A percentile compares a stretch with the other conserved stretches of the same genome.
phyloP scores from a whole-genome alignment of 1,284 basidiomycete species.

The Boletus chippewaensis region DNA sequence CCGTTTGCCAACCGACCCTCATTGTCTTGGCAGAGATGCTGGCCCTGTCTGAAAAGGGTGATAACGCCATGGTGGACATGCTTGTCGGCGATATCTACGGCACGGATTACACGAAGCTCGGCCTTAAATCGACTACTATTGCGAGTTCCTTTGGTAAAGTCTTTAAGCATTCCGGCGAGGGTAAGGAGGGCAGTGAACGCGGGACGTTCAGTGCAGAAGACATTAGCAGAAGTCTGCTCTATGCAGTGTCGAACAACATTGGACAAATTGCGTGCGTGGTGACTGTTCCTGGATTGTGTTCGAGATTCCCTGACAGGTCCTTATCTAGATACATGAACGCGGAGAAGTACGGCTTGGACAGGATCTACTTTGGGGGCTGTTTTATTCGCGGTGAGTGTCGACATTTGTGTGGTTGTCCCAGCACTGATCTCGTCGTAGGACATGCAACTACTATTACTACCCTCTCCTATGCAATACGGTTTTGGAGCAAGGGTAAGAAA shows the following conservation, averaged over 20 bases:
- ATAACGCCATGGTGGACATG: constrained; percentile 96
- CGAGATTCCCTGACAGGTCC: constrained; percentile 12
- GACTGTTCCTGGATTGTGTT: constrained; percentile 8
- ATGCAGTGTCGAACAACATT: constrained; percentile 98
- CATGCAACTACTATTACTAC: constrained; percentile 98
- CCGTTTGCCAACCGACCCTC: constrained; percentile 9
- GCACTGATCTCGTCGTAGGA: constrained; percentile 42
- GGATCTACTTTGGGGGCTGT: constrained; percentile 98
- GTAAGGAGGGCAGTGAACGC: constrained; percentile 45
- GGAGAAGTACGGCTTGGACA: constrained; percentile 94
- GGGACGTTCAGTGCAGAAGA: constrained; percentile 80
- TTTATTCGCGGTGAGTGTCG: constrained; percentile 85
- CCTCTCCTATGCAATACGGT: constrained; percentile 97
- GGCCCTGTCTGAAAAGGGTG: constrained; percentile 85
- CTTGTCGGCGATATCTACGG: constrained; percentile 99
- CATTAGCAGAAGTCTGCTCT: constrained; percentile 89
- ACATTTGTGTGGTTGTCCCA: not conserved
- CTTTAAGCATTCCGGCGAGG: constrained; percentile 78
- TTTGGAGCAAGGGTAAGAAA: constrained; percentile 99
- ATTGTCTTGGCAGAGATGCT: constrained; percentile 77
- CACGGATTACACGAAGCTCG: constrained; percentile 87
- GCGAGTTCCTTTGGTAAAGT: constrained; percentile 99
- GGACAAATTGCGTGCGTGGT: constrained; percentile 94
- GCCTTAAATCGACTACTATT: constrained; percentile 96
- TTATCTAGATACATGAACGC: constrained; percentile 92